Evolutionary conservation across 176 grass and related monocot genomes (phyloP).

Genomic region (Oryza glumipatula): DNA sequence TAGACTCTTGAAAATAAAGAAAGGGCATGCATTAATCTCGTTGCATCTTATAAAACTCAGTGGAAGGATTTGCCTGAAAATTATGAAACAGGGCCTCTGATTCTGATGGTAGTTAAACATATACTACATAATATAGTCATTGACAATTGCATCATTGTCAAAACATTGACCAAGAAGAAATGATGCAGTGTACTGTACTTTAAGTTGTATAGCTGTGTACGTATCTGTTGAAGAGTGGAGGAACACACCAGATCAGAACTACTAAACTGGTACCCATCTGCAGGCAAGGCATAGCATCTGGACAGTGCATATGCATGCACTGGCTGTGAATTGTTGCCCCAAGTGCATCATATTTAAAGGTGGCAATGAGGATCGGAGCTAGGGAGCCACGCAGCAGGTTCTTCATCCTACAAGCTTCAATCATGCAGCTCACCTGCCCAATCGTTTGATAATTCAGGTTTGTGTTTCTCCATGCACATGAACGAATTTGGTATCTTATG

Average conservation of each 20-base stretch:
- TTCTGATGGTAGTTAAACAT: background rate
- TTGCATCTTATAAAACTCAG: background rate
- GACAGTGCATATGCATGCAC: constrained; percentile 29
- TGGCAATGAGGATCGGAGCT: constrained; percentile 24
- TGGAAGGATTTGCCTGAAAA: background rate
- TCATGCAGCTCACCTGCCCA: constrained; percentile 65
- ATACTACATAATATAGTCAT: background rate
- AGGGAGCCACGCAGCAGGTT: constrained; percentile 33
- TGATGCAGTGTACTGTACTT: constrained; percentile 11
- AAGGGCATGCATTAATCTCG: background rate
- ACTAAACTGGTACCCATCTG: background rate
- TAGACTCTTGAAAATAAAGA: background rate
- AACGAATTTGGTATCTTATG: constrained; percentile 36
- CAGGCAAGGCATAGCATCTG: background rate
- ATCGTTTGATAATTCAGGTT: constrained; percentile 40
- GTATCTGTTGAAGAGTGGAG: background rate
- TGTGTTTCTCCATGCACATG: constrained; percentile 45
- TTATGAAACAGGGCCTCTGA: background rate
- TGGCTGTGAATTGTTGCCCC: constrained; percentile 26
- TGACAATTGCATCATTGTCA: constrained; percentile 28
- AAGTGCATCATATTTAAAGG: constrained; percentile 39
- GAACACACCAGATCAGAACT: background rate
- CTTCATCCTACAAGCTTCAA: constrained; percentile 23
- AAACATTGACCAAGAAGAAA: constrained; percentile 37
- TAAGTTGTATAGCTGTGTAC: background rate